Percentiles rank a stretch among this genome's conserved stretches.
phyloP scores from a whole-genome alignment of 1,284 basidiomycete species.

The Puccinia polysora region DNA sequence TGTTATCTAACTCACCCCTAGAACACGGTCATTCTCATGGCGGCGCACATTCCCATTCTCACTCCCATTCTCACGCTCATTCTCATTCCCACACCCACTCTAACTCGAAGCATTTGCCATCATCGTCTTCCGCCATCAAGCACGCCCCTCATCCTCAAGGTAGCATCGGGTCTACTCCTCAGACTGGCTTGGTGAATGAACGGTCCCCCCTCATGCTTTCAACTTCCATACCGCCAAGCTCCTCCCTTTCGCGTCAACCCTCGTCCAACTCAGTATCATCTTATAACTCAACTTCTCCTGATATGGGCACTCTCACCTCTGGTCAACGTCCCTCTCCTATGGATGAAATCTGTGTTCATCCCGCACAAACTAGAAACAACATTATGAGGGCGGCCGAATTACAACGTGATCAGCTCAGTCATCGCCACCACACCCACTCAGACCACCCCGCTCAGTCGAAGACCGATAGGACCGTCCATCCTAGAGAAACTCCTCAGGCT shows the following conservation, averaged over 20 bases:
- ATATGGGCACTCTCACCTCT: neutral
- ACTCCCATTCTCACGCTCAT: too few relatives aligned
- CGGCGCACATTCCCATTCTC: slow-evolving; percentile 40
- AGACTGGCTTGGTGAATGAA: slow-evolving; percentile 6
- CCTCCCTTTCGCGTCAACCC: neutral
- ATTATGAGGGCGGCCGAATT: slow-evolving; percentile 36
- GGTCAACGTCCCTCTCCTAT: neutral
- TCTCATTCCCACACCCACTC: too few relatives aligned
- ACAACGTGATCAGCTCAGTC: slow-evolving; percentile 48
- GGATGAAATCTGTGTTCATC: slow-evolving; percentile 19
- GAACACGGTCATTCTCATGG: slow-evolving; percentile 13
- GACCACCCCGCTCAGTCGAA: slow-evolving; percentile 49
- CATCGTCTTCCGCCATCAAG: neutral
- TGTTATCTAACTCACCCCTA: slow-evolving; percentile 9
- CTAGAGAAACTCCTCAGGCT: neutral
- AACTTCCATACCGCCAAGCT: neutral
- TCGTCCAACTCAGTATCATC: slow-evolving; percentile 25
- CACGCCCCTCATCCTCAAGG: neutral
- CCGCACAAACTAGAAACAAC: slow-evolving; percentile 36
- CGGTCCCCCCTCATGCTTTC: slow-evolving; percentile 15
- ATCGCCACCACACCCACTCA: slow-evolving; percentile 47
- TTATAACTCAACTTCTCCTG: neutral
- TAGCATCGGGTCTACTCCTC: neutral
- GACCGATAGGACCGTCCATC: slow-evolving; percentile 60
- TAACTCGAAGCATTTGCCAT: neutral